A percentile compares a stretch with the other conserved stretches of the same genome.
Evolutionary conservation across 2,329 filamentous ascomycete genomes (phyloP).

Genomic region (Zopfia rhizophila): DNA sequence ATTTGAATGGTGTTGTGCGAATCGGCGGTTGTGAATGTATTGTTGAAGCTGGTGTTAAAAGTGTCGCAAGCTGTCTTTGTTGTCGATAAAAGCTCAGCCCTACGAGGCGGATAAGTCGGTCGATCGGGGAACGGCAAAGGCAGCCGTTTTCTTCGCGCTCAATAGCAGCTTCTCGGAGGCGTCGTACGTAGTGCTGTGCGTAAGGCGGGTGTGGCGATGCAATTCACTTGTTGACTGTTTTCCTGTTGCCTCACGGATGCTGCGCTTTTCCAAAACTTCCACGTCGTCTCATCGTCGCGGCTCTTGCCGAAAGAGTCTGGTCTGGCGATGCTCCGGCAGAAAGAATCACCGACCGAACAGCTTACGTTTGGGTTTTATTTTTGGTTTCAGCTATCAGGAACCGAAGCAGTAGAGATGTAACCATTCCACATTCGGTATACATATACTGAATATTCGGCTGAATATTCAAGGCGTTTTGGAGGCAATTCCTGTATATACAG

Average conservation of each 20-base stretch:
- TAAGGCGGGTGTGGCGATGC: conserved; percentile 45
- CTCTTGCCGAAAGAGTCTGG: conserved; percentile 40
- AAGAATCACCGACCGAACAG: conserved; percentile 10
- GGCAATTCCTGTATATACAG: no score
- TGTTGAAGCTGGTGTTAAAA: background rate
- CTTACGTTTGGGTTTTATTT: conserved; percentile 28
- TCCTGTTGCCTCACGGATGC: conserved; percentile 29
- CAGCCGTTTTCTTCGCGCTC: conserved; percentile 14
- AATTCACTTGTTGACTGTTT: conserved; percentile 23
- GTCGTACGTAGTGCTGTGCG: conserved; percentile 39
- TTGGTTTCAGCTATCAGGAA: conserved; percentile 20
- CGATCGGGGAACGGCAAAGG: conserved; percentile 20
- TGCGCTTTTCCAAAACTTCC: conserved; percentile 43
- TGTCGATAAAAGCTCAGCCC: conserved; percentile 40
- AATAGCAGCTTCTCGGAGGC: conserved; percentile 4
- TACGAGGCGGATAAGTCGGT: conserved; percentile 27
- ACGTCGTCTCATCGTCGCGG: conserved; percentile 33
- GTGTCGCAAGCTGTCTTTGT: conserved; percentile 21
- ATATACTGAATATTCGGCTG: no score
- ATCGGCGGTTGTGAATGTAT: background rate
- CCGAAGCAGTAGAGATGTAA: no score
- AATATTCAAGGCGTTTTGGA: no score
- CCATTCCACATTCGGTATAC: no score
- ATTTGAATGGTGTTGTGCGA: conserved; percentile 4
- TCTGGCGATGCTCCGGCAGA: conserved; percentile 14